Evolutionary conservation across 768 basidiomycete species (phyloP), one percentile per base, ranked within the genome.

Genomic region (Piloderma croceum): DNA sequence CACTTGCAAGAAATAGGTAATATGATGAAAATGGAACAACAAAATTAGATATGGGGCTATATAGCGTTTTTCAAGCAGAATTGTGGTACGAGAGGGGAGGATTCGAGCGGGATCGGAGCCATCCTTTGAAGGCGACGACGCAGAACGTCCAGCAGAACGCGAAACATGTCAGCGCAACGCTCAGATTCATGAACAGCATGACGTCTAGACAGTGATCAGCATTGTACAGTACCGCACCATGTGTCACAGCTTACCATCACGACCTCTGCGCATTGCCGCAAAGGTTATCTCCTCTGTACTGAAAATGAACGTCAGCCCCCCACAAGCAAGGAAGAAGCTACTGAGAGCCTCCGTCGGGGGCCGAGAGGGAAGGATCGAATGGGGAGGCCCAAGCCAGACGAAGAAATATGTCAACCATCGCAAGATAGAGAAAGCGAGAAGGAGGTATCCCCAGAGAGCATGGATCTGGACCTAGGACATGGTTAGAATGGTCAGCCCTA

Each of bases 341-440:
- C 83, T 88, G 29, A 98, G 63, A 5, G 84, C 84, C 66, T 98
- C 94, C 1, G 93, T 93, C 0, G 93, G 94, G 5, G 94, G 94
- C 7, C 92, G 79, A 11, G 87, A 89, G 2, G 94, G 94, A 11
- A 90, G 74, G n/a, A 83, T 70, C 2, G 89, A 90, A 10, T 73
- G 72, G 6, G 90, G 85, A 10, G 92, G 92, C 21, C 73, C 70
- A 33, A 93, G 70, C 87, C 87, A 97, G 29, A 94, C 71, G 77
- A 97, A 91, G 66, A 92, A 89, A 59, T 97, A 98, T 2, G 93
- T 97, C 27, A 92, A 52, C 56, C 83, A 88, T 38, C 94, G 77
- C 44, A 93, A 65, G 6, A 87, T 68, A 5, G 87, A 76, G 57
- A 85, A 91, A 4, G 68, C 83, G 40, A 83, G 71, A 11, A 98